Conservation (phyloP, 169 alveolate species). For the Eimeria nieschulzi region DNA sequence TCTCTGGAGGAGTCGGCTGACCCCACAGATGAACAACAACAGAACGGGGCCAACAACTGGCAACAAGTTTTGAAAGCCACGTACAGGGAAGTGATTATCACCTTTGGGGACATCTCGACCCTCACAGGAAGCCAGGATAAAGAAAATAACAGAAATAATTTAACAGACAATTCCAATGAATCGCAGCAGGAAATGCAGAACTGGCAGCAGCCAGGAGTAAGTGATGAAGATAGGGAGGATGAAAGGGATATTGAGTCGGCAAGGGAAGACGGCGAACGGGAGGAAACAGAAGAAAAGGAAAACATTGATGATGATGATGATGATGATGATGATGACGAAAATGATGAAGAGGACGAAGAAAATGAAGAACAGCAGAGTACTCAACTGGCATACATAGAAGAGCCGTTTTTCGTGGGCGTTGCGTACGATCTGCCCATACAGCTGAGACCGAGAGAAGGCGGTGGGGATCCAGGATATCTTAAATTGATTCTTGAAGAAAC, state of each 20-base stretch:
- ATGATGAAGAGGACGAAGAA: background rate
- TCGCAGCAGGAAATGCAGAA: background rate
- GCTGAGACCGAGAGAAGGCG: conserved; percentile 34
- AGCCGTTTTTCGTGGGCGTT: background rate
- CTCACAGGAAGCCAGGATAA: too few species aligned
- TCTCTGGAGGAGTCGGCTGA: too few species aligned
- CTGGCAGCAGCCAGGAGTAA: background rate
- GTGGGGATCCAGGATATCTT: conserved; percentile 40
- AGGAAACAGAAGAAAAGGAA: background rate
- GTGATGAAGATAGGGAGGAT: background rate
- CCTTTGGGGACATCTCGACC: too few species aligned
- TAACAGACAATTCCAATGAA: too few species aligned
- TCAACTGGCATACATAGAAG: background rate
- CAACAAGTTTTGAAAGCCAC: too few species aligned
- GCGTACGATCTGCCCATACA: conserved; percentile 37
- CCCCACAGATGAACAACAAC: too few species aligned
- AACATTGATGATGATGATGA: conserved; percentile 8
- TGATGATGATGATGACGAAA: background rate
- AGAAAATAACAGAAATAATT: too few species aligned
- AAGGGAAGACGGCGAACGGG: background rate
- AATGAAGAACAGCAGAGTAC: background rate
- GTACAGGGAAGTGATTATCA: too few species aligned
- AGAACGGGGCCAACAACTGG: too few species aligned
- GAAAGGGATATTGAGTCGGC: background rate
- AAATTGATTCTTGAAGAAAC: conserved; percentile 40